phyloP scores from a whole-genome alignment of 1,284 basidiomycete species.

The Mycena sp. region DNA sequence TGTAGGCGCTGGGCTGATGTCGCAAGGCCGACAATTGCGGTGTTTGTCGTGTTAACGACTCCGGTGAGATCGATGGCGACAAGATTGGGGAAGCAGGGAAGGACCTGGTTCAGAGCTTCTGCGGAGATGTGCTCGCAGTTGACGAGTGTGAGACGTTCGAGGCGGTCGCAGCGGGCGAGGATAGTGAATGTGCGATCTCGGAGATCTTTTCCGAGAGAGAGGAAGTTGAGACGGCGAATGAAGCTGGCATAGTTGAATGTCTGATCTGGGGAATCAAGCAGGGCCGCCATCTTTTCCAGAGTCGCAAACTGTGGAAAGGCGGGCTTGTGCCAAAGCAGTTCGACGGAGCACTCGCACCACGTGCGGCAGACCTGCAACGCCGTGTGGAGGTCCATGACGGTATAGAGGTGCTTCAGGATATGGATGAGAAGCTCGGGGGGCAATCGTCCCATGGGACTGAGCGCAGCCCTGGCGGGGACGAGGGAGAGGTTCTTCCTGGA shows the following conservation, averaged over 20 bases:
- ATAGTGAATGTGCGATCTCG: slow-evolving; percentile 82
- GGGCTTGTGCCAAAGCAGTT: slow-evolving; percentile 96
- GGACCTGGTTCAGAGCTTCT: slow-evolving; percentile 71
- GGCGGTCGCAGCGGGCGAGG: slow-evolving; percentile 80
- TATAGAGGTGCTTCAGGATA: slow-evolving; percentile 87
- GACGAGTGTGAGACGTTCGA: slow-evolving; percentile 93
- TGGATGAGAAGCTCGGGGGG: slow-evolving; percentile 95
- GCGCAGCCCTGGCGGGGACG: slow-evolving; percentile 39
- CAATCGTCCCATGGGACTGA: slow-evolving; percentile 64
- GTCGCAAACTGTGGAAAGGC: slow-evolving; percentile 76
- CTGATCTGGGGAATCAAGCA: slow-evolving; percentile 67
- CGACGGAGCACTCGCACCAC: slow-evolving; percentile 97
- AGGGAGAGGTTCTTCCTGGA: slow-evolving; percentile 48
- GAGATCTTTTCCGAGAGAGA: slow-evolving; percentile 76
- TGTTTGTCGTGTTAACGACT: slow-evolving; percentile 75
- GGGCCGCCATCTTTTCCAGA: slow-evolving; percentile 81
- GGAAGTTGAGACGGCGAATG: slow-evolving; percentile 92
- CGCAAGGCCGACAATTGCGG: slow-evolving; percentile 78
- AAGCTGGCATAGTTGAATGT: slow-evolving; percentile 92
- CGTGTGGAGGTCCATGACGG: slow-evolving; percentile 77
- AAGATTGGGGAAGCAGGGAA: slow-evolving; percentile 79
- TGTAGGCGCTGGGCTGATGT: slow-evolving; percentile 81
- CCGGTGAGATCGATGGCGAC: slow-evolving; percentile 91
- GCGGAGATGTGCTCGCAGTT: slow-evolving; percentile 83
- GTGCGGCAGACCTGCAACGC: slow-evolving; percentile 87